These are phyloP conservation scores for Hygrophoropsis aurantiaca DNA, from an alignment of 768 basidiomycete species.

Conservation along the genomic window DNA sequence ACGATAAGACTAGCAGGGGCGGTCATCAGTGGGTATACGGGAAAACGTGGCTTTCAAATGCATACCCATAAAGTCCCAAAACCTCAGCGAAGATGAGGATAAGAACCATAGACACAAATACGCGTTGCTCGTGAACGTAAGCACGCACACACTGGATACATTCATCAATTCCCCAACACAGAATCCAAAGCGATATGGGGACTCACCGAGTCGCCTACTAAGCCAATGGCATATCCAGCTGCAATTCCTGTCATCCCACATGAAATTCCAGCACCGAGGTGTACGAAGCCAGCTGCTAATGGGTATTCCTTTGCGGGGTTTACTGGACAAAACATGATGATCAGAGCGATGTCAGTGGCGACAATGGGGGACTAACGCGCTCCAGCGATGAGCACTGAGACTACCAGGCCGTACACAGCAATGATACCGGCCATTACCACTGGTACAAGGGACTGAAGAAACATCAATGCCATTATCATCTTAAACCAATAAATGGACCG, in stretches of 20 bases:
- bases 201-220: conserved; percentile 90
- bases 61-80: conserved; percentile 82
- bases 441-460: conserved; percentile 80
- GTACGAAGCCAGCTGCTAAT: conserved; percentile 84
- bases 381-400: conserved; percentile 89
- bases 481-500: conserved; percentile 3
- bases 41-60: background rate
- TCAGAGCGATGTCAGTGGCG: conserved; percentile 10
- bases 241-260: conserved; percentile 91
- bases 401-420: conserved; percentile 95
- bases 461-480: background rate
- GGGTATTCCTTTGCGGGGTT: conserved; percentile 67
- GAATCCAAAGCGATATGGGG: background rate
- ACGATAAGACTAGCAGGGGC: conserved; percentile 64
- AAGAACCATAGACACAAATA: conserved; percentile 95
- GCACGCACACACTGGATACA: conserved; percentile 76
- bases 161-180: too few relatives aligned
- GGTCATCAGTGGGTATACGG: background rate
- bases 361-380: conserved; percentile 38
- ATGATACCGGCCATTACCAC: conserved; percentile 99
- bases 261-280: conserved; percentile 88
- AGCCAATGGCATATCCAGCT: conserved; percentile 93
- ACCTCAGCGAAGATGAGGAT: conserved; percentile 94
- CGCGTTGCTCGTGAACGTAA: conserved; percentile 85
- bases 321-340: conserved; percentile 42